A percentile compares a stretch with the other conserved stretches of the same genome.
These are phyloP conservation scores for Ophiostoma sp. DNA, from an alignment of 2,329 filamentous ascomycete genomes.

Conservation along the genomic window DNA sequence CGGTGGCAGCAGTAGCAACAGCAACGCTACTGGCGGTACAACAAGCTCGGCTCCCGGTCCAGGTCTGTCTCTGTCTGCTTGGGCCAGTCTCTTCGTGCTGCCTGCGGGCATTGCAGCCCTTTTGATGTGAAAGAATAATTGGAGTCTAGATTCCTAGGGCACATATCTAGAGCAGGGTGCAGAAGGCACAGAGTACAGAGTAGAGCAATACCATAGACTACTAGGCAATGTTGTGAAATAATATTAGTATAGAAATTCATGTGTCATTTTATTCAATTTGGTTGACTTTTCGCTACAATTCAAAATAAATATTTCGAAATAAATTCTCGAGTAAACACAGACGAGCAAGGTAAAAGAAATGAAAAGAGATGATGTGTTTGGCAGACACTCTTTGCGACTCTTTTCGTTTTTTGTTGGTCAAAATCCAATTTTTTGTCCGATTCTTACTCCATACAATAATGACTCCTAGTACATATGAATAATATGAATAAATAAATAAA, in stretches of 20 bases:
- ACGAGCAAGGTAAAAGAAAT: neutral
- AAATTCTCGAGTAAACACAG: neutral
- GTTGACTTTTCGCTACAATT: neutral
- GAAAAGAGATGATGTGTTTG: neutral
- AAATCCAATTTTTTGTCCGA: conserved; percentile 1
- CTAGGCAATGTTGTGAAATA: neutral
- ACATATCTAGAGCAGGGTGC: neutral
- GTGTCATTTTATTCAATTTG: neutral
- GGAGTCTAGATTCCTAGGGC: neutral
- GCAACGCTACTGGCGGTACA: neutral
- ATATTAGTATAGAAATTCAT: neutral
- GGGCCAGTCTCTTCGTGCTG: neutral
- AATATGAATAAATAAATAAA: neutral
- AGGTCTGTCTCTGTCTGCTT: neutral
- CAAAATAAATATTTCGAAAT: neutral
- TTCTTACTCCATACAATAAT: conserved; percentile 4
- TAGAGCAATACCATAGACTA: neutral
- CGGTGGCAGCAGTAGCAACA: neutral
- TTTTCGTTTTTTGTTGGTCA: neutral
- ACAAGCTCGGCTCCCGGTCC: neutral
- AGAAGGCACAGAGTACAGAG: neutral
- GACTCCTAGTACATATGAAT: conserved; percentile 5
- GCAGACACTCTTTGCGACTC: neutral
- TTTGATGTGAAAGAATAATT: neutral
- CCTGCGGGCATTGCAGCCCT: neutral